Percentiles rank a stretch among this genome's conserved stretches.
Conservation (phyloP, 2,329 filamentous ascomycete species). For the Paramyrothecium roridum region DNA sequence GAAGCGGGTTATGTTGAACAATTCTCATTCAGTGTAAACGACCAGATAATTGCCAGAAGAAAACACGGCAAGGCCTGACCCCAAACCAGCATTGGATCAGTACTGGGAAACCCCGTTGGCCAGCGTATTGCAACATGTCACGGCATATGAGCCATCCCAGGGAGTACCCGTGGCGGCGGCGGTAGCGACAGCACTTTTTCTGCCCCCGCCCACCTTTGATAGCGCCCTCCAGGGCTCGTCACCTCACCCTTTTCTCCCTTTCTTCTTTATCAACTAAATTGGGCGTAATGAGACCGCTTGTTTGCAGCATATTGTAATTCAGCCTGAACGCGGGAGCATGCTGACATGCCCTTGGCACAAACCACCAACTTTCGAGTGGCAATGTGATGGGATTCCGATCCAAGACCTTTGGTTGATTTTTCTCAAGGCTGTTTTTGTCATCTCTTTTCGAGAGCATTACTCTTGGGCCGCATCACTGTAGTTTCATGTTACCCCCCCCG, state of each 20-base stretch:
- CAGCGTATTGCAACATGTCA: no score
- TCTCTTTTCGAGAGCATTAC: slow-evolving; percentile 3
- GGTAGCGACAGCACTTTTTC: slow-evolving; percentile 5
- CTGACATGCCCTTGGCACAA: slow-evolving; percentile 62
- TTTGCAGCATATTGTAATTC: slow-evolving; percentile 52
- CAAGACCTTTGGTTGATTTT: slow-evolving; percentile 39
- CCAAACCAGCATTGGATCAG: no score
- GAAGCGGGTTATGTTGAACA: no score
- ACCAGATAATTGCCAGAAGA: no score
- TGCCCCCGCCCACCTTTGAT: neutral
- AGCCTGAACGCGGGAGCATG: slow-evolving; percentile 53
- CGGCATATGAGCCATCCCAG: neutral
- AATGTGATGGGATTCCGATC: slow-evolving; percentile 65
- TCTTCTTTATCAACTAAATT: slow-evolving; percentile 71
- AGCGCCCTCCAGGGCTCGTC: no score
- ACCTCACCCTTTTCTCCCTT: slow-evolving; percentile 16
- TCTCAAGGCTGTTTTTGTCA: slow-evolving; percentile 17
- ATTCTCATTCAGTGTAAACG: no score
- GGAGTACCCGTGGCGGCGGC: neutral
- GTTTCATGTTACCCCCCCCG: no score
- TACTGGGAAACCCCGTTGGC: no score
- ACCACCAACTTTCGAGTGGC: slow-evolving; percentile 61
- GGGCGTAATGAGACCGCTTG: slow-evolving; percentile 72
- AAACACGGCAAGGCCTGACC: no score
- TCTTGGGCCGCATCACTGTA: neutral